Base-by-base conservation (phyloP, 257 asterid genomes). In the Oldenlandia corymbosa region DNA sequence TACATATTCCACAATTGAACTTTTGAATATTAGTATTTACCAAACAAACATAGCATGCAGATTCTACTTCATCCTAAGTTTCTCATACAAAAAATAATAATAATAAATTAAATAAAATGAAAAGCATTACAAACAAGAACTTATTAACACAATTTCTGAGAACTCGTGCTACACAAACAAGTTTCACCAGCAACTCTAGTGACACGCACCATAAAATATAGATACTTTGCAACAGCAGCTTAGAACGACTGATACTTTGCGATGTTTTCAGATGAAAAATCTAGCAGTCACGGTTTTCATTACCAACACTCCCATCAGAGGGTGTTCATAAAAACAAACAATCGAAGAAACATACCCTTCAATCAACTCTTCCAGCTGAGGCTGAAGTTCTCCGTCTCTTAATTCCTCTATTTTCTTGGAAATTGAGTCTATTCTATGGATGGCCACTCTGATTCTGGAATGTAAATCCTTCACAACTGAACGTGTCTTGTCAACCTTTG, bases 281-380 rank as follows among this genome's bases (percentile, higher is more conserved):
- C 31, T 28, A 23, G 20, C 49, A 21, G 26, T 0, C 50, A 51
- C 28, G 34, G 24, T 13, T n/a, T 37, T 5, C 21, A 39, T 5
- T 23, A 32, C n/a, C 13, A 68, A 28, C 45, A 30, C 11, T 17
- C 1, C 24, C 20, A 20, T 4, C 13, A 9, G 18, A 21, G 24
- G 37, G 26, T 21, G 23, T 32, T 31, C 39, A 16, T 16, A 51
- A 31, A 3, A 32, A n/a, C n/a, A n/a, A 51, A 2, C 4, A 4
- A 5, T 17, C 39, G 31, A 58, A 56, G 23, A 57, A 16, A 73
- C 84, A 23, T 83, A 87, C 99, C 99, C 96, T 65, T 85, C 90
- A 21, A 93, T 90, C 79, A 93, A 78, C 80, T 90, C 99, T 82
- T 93, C 97, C 12, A 93, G 91, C 75, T 93, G 99, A 48, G 95